Evolutionary conservation across 768 basidiomycete species (phyloP).

Genomic region (Hirschioporus abietinus): DNA sequence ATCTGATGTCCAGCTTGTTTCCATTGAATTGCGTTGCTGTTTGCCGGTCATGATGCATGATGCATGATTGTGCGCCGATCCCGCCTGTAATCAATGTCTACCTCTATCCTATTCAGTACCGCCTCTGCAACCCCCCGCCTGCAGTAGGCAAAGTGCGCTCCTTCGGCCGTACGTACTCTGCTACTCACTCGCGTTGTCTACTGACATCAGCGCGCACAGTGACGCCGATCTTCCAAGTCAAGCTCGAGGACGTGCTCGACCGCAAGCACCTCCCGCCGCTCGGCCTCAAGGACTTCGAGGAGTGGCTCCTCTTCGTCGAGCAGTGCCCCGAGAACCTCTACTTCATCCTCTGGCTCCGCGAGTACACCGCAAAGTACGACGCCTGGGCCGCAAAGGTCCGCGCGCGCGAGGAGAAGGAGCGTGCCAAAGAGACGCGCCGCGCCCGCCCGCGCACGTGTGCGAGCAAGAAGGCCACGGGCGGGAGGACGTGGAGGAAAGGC

Average conservation of each 20-base stretch:
- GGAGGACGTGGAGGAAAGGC: too few relatives aligned
- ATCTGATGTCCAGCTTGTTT: slow-evolving; percentile 1
- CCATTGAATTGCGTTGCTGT: too few relatives aligned
- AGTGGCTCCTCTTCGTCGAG: slow-evolving; percentile 80
- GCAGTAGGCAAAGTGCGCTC: slow-evolving; percentile 65
- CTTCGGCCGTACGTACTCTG: slow-evolving; percentile 40
- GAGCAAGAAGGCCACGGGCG: too few relatives aligned
- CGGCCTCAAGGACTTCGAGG: slow-evolving; percentile 69
- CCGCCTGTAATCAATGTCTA: too few relatives aligned
- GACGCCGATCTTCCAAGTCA: slow-evolving; percentile 61
- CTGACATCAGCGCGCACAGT: slow-evolving; percentile 29
- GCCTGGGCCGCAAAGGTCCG: slow-evolving; percentile 26
- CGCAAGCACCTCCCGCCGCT: slow-evolving; percentile 76
- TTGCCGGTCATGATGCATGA: too few relatives aligned
- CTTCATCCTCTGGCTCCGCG: slow-evolving; percentile 77
- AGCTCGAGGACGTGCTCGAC: slow-evolving; percentile 69
- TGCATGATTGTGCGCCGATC: too few relatives aligned
- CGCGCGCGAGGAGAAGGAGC: slow-evolving; percentile 1
- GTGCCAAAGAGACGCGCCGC: too few relatives aligned
- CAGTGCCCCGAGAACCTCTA: slow-evolving; percentile 75
- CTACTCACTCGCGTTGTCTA: neutral
- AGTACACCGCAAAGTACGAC: slow-evolving; percentile 52
- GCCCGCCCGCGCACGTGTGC: too few relatives aligned
- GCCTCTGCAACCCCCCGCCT: slow-evolving; percentile 65
- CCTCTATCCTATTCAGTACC: slow-evolving; percentile 25